Conservation (phyloP, 495 filamentous ascomycete genomes). For the Penicillium roqueforti region DNA sequence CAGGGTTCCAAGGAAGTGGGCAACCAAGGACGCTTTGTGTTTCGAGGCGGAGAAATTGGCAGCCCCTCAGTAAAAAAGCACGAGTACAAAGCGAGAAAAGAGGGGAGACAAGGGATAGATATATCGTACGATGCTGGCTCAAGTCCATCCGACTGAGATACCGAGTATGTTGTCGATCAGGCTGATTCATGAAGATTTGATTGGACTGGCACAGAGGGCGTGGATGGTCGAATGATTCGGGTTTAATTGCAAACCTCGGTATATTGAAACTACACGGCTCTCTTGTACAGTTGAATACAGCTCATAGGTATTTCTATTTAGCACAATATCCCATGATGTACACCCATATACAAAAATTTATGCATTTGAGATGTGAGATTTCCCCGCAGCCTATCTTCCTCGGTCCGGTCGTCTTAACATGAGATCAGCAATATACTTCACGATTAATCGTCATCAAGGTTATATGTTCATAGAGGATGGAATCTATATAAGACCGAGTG, state of each 20-base stretch:
- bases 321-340: background rate
- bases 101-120: background rate
- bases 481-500: background rate
- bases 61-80: background rate
- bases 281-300: background rate
- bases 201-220: background rate
- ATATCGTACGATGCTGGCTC: slow-evolving; percentile 20
- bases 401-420: background rate
- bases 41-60: background rate
- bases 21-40: background rate
- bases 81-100: too few species aligned
- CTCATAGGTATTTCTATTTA: background rate
- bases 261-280: background rate
- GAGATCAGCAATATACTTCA: background rate
- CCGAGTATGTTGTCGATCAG: slow-evolving; percentile 8
- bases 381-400: background rate
- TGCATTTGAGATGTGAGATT: background rate
- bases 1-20: background rate
- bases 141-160: slow-evolving; percentile 10
- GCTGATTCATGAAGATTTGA: background rate
- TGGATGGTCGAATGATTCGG: slow-evolving; percentile 3
- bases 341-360: background rate
- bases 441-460: background rate
- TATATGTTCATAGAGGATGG: background rate
- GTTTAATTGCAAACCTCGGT: slow-evolving; percentile 15